phyloP scores from a whole-genome alignment of 1,284 basidiomycete genomes.

The Cutaneotrichosporon sp. region DNA sequence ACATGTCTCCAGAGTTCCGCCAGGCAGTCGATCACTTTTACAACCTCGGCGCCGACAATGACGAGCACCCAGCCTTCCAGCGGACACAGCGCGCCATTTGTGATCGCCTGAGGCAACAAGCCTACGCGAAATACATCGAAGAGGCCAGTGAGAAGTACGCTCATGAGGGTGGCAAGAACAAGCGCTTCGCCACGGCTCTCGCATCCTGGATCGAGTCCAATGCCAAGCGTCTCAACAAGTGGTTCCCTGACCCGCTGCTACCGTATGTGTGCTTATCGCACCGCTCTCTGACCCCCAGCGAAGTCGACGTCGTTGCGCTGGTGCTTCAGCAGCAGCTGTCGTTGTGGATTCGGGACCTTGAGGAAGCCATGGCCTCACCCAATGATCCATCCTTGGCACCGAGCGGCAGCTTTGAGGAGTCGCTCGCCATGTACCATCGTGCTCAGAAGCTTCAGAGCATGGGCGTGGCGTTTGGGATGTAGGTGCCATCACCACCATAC shows the following conservation, averaged over 20 bases:
- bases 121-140: slow-evolving; percentile 68
- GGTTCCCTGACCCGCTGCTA: slow-evolving; percentile 78
- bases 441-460: slow-evolving; percentile 64
- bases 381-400: slow-evolving; percentile 47
- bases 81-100: slow-evolving; percentile 65
- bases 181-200: slow-evolving; percentile 62
- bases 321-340: slow-evolving; percentile 74
- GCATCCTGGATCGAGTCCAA: slow-evolving; percentile 86
- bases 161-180: slow-evolving; percentile 39
- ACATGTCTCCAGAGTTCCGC: slow-evolving; percentile 64
- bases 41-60: slow-evolving; percentile 65
- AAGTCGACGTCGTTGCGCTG: slow-evolving; percentile 76
- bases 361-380: slow-evolving; percentile 57
- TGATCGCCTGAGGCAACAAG: slow-evolving; percentile 67
- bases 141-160: slow-evolving; percentile 60
- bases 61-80: slow-evolving; percentile 22
- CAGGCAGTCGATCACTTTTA: slow-evolving; percentile 71
- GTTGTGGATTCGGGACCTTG: slow-evolving; percentile 72
- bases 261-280: slow-evolving; percentile 60
- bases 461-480: slow-evolving; percentile 67
- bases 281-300: slow-evolving; percentile 42
- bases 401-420: slow-evolving; percentile 80
- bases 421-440: slow-evolving; percentile 80
- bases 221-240: slow-evolving; percentile 72
- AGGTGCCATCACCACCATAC: slow-evolving; percentile 9